phyloP scores from a whole-genome alignment of 2,329 filamentous ascomycete genomes.

The Annulohypoxylon truncatum region DNA sequence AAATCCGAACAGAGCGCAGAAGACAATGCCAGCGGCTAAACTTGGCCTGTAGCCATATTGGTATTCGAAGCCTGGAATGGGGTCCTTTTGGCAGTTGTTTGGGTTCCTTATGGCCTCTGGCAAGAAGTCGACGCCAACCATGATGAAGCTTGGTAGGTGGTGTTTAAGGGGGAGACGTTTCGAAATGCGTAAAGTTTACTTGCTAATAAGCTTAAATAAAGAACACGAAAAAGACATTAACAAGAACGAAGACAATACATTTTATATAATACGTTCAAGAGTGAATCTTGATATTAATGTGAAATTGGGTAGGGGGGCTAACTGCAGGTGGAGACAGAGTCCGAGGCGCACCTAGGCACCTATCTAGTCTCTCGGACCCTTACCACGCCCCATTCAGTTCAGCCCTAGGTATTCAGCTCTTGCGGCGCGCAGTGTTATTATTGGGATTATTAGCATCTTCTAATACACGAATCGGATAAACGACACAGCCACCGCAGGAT shows the following conservation, averaged over 20 bases:
- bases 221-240: neutral
- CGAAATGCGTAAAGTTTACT: neutral
- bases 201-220: neutral
- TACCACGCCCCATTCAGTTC: slow-evolving; percentile 10
- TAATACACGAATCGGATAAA: neutral
- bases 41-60: slow-evolving; percentile 45
- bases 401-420: slow-evolving; percentile 14
- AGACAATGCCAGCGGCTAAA: slow-evolving; percentile 43
- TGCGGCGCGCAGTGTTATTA: neutral
- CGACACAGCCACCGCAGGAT: slow-evolving; percentile 18
- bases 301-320: neutral
- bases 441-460: neutral
- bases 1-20: slow-evolving; percentile 43
- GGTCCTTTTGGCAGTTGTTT: slow-evolving; percentile 32
- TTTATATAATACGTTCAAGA: neutral
- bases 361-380: slow-evolving; percentile 4
- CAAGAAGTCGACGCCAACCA: neutral
- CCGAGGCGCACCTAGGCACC: neutral
- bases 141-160: neutral
- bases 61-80: slow-evolving; percentile 19
- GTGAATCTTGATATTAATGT: neutral
- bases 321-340: neutral
- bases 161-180: neutral
- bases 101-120: slow-evolving; percentile 25
- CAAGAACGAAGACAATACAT: neutral